Conservation (phyloP, 2,329 filamentous ascomycete genomes). For the Sarocladium strictum region DNA sequence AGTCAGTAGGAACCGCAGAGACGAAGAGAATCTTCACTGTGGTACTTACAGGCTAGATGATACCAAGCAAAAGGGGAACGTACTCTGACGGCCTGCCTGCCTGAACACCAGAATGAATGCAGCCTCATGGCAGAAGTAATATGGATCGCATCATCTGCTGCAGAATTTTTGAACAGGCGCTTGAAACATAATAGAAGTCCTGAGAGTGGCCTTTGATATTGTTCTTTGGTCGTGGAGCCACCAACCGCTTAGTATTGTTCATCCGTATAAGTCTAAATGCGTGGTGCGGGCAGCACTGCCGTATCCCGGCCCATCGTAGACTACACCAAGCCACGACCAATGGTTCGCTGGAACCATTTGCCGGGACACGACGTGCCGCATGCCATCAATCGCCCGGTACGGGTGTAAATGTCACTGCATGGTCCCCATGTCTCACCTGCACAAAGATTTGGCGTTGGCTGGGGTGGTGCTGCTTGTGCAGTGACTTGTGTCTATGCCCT, state of each 20-base stretch:
- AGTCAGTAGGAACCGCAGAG: too few species aligned
- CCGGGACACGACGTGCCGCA: neutral
- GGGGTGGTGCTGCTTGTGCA: neutral
- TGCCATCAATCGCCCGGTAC: neutral
- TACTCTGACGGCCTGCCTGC: neutral
- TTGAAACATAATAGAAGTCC: constrained; percentile 3
- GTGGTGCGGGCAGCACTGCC: neutral
- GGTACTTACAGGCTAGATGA: too few species aligned
- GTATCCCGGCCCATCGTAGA: neutral
- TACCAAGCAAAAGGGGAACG: neutral
- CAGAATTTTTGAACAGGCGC: neutral
- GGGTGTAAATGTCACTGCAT: neutral
- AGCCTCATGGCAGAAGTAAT: neutral
- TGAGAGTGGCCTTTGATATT: constrained; percentile 8
- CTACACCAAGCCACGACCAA: neutral
- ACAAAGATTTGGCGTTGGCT: neutral
- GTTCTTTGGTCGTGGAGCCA: constrained; percentile 8
- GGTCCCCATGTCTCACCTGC: neutral
- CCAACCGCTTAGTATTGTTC: constrained; percentile 10
- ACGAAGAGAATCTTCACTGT: too few species aligned
- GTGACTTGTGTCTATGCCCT: too few species aligned
- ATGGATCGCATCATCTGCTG: neutral
- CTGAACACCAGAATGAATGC: neutral
- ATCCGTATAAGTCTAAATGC: neutral
- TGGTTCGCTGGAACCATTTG: neutral